Percentiles rank a stretch among this genome's conserved stretches.
phyloP scores from a whole-genome alignment of 1,284 basidiomycete genomes.

The Ganoderma meredithae region DNA sequence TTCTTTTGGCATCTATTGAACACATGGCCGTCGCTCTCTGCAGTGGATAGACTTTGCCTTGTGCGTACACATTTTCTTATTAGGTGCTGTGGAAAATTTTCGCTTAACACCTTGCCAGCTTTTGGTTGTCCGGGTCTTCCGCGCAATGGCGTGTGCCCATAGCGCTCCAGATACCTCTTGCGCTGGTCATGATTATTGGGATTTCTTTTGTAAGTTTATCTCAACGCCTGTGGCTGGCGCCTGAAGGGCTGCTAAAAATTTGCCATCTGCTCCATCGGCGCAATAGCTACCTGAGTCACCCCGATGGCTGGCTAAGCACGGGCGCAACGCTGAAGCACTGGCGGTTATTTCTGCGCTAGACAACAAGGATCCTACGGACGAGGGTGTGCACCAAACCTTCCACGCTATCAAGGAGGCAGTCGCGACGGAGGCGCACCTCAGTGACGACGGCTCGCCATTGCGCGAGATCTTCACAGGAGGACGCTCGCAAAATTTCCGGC shows the following conservation, averaged over 20 bases:
- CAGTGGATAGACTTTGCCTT: slow-evolving; percentile 71
- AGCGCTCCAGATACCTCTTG: slow-evolving; percentile 70
- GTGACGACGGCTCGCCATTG: slow-evolving; percentile 44
- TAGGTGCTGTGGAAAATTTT: not conserved
- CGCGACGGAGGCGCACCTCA: slow-evolving; percentile 34
- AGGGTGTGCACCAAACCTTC: slow-evolving; percentile 60
- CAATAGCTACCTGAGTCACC: slow-evolving; percentile 75
- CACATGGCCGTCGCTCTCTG: not conserved
- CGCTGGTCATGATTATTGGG: slow-evolving; percentile 63
- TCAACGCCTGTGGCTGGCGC: not conserved
- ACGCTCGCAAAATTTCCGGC: slow-evolving; percentile 69
- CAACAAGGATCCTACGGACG: slow-evolving; percentile 58
- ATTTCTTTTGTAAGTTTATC: slow-evolving; percentile 58
- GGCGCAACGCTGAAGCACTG: slow-evolving; percentile 66
- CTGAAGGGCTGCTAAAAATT: not conserved
- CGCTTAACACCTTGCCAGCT: slow-evolving; percentile 43
- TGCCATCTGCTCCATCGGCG: not conserved
- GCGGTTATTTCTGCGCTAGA: slow-evolving; percentile 71
- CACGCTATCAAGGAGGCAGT: slow-evolving; percentile 63
- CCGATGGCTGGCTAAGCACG: slow-evolving; percentile 72
- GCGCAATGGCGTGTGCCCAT: slow-evolving; percentile 78
- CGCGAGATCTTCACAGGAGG: slow-evolving; percentile 66
- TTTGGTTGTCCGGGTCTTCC: slow-evolving; percentile 57
- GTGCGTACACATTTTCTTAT: slow-evolving; percentile 41
- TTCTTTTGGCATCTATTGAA: not conserved